Evolutionary conservation across 2,329 filamentous ascomycete genomes (phyloP).

Genomic region (Paracoccidioides brasiliensis): DNA sequence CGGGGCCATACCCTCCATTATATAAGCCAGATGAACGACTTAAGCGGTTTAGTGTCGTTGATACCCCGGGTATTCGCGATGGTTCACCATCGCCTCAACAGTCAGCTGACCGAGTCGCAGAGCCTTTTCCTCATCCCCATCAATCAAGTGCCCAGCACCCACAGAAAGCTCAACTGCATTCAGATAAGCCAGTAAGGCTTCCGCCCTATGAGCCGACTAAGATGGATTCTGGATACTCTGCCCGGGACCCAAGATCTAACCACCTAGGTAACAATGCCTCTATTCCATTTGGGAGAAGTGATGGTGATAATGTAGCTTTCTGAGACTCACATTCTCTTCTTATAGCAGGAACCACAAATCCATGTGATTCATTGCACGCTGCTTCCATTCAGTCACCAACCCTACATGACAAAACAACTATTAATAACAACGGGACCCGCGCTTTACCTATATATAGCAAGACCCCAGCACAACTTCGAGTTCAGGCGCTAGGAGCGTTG

Average conservation of each 20-base stretch:
- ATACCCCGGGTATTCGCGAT: background rate
- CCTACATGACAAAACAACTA: background rate
- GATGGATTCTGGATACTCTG: background rate
- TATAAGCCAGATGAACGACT: background rate
- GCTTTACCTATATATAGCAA: constrained; percentile 11
- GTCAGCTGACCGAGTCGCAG: background rate
- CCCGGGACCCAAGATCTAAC: background rate
- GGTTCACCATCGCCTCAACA: background rate
- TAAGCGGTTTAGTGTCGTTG: background rate
- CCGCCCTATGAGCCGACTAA: background rate
- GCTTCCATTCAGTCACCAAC: background rate
- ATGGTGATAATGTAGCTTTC: background rate
- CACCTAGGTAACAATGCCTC: background rate
- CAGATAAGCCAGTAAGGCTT: background rate
- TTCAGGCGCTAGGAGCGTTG: constrained; percentile 52
- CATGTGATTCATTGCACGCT: background rate
- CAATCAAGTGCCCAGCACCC: background rate
- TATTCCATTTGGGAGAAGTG: background rate
- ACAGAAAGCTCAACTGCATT: background rate
- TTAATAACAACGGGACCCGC: background rate
- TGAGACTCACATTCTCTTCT: background rate
- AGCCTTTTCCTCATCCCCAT: background rate
- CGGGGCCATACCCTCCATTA: background rate
- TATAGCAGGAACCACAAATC: background rate
- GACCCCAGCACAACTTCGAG: constrained; percentile 27